These are phyloP conservation scores for Malassezia globosa DNA, from an alignment of 1,284 basidiomycete genomes.

Conservation along the genomic window DNA sequence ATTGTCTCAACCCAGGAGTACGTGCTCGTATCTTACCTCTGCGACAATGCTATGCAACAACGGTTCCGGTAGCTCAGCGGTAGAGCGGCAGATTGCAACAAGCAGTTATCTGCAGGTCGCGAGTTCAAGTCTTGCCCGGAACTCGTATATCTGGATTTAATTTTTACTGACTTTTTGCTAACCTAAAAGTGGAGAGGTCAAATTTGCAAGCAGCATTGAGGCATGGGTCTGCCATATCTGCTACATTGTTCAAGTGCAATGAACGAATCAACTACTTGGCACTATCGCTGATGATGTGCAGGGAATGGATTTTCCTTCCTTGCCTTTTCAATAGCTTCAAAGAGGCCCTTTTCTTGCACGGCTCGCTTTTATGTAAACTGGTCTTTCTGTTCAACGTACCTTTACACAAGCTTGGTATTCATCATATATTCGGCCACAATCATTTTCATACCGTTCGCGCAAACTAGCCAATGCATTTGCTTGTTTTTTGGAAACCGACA, in stretches of 20 bases:
- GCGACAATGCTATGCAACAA: neutral
- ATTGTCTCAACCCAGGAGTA: too few relatives aligned
- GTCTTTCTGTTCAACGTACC: constrained; percentile 49
- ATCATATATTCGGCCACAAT: constrained; percentile 69
- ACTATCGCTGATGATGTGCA: constrained; percentile 25
- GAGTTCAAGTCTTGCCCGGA: constrained; percentile 21
- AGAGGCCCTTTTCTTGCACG: constrained; percentile 66
- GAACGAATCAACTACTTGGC: neutral
- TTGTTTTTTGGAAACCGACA: constrained; percentile 7
- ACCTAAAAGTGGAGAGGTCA: too few relatives aligned
- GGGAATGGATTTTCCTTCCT: constrained; percentile 49
- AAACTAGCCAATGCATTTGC: constrained; percentile 16
- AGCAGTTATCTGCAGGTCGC: constrained; percentile 18
- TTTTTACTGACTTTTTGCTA: constrained; percentile 6
- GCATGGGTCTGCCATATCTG: too few relatives aligned
- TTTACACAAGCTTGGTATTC: constrained; percentile 69
- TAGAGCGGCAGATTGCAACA: constrained; percentile 22
- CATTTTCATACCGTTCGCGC: constrained; percentile 56
- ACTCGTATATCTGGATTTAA: constrained; percentile 17
- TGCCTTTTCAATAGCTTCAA: constrained; percentile 64
- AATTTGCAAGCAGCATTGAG: neutral
- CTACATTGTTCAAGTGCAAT: neutral
- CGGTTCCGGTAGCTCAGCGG: constrained; percentile 21
- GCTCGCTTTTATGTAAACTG: constrained; percentile 57
- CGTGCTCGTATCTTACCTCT: too few relatives aligned